Evolutionary conservation across 345 rosid genomes (phyloP), one percentile per base, ranked within the genome.

Genomic region (Eutrema heterophyllum): DNA sequence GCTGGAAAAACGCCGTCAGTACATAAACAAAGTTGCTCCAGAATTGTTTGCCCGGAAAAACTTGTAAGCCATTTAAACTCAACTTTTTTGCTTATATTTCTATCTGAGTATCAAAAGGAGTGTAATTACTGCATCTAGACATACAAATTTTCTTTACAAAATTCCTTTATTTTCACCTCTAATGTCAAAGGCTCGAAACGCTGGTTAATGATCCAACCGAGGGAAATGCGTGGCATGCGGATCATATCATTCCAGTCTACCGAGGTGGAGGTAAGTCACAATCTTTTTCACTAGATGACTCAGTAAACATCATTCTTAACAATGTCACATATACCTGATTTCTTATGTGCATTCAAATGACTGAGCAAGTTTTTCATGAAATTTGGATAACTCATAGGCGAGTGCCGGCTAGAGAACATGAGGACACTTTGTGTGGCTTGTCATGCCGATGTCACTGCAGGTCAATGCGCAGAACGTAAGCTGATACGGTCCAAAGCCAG

Each of bases 191-290:
- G 88, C 74, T 91, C 12, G 89, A 89, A 57, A 87, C 90, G 77
- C 88, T 94, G 71, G 90, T 86, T 38, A 79, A 78, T 71, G 85
- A 87, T 79, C 96, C 98, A 76, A 78, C 83, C 1, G 92, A 88
- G 83, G 97, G 94, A 53, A 86, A 89, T 74, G 97, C 94, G 2
- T 91, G 98, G 98, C 97, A 91, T 79, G 97, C 96, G 4, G 98
- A 94, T 83, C 98, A 94, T 71, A 84, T 91, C 41, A 64, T 94
- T 78, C 95, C 98, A 52, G 97, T 91, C 54, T 94, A 87, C 81
- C 84, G 61, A 26, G 98, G 98, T 30, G 98, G 98, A 83, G 98
- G 98, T 94, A 77, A 53, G 64, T 56, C 15, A 2, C 45, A 32
- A 43, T 61, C 50, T 59, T 26, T 15, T n/a, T 39, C 64, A 4